These are phyloP conservation scores for Blastobotrys raffinosifermentans DNA, from an alignment of 1,139 yeast genomes.

Conservation along the genomic window DNA sequence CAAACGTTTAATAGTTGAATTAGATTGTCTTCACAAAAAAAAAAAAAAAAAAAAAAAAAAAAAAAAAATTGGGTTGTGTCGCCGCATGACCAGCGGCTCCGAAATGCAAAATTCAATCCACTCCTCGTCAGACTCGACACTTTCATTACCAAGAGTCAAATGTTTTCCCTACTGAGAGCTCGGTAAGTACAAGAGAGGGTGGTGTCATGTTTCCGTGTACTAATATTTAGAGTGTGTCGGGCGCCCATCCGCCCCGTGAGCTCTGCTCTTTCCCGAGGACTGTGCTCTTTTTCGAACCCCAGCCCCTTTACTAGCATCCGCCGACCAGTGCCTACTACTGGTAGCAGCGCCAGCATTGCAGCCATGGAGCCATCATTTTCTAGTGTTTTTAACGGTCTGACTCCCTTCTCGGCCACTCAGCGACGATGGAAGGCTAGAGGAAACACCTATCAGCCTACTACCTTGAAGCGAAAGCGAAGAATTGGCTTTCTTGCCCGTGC, in stretches of 20 bases:
- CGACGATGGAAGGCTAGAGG: conserved; percentile 82
- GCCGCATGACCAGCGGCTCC: too few relatives aligned
- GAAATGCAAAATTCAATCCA: too few relatives aligned
- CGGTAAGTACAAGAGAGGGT: too few relatives aligned
- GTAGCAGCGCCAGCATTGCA: conserved; percentile 7
- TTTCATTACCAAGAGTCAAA: too few relatives aligned
- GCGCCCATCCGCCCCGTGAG: conserved; percentile 3
- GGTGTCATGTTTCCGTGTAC: too few relatives aligned
- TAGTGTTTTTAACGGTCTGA: conserved; percentile 11
- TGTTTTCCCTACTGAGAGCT: too few relatives aligned
- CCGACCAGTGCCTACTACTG: conserved; percentile 7
- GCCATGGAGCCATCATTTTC: conserved; percentile 14
- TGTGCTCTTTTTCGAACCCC: too few relatives aligned
- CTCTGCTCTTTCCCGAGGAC: conserved; percentile 17
- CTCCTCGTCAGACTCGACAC: too few relatives aligned
- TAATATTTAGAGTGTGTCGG: too few relatives aligned
- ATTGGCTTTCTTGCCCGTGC: conserved; percentile 89
- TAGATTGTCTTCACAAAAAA: too few relatives aligned
- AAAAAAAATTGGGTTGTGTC: too few relatives aligned
- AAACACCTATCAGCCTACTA: conserved; percentile 91
- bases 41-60: too few relatives aligned
- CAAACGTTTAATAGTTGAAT: not conserved
- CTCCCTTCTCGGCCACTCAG: conserved; percentile 16
- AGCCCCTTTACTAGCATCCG: conserved; percentile 17
- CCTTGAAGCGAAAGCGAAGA: conserved; percentile 81